Percentiles rank a stretch among this genome's conserved stretches.
phyloP scores from a whole-genome alignment of 2,329 filamentous ascomycete species.

The Trichophyton mentagrophytes region DNA sequence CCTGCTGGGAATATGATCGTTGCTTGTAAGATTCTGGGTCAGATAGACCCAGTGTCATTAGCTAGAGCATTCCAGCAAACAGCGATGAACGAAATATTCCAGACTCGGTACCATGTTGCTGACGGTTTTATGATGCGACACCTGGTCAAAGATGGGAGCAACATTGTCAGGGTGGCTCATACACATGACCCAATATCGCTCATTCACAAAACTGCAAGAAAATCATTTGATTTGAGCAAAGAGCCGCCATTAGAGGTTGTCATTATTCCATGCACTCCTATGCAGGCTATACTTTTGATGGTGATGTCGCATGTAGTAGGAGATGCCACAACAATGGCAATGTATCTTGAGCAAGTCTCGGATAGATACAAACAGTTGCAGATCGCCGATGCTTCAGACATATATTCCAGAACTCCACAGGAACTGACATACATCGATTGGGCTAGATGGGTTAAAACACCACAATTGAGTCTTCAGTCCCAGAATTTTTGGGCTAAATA shows the following conservation, averaged over 20 bases:
- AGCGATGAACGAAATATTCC: neutral
- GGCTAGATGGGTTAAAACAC: neutral
- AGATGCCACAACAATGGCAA: neutral
- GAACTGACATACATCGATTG: neutral
- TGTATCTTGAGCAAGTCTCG: neutral
- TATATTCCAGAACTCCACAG: neutral
- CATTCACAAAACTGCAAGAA: neutral
- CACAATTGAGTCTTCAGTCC: neutral
- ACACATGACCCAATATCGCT: neutral
- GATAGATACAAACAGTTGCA: neutral
- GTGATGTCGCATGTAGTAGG: slow-evolving; percentile 4
- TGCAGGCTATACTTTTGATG: neutral
- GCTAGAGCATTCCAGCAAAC: neutral
- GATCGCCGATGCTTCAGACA: neutral
- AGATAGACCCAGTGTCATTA: neutral
- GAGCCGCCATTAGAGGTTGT: neutral
- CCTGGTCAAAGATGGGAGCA: neutral
- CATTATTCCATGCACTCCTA: neutral
- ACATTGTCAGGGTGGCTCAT: neutral
- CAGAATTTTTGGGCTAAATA: neutral
- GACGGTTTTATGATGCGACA: neutral
- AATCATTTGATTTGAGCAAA: neutral
- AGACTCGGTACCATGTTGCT: neutral
- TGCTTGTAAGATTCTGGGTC: neutral
- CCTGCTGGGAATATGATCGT: neutral